A percentile compares a stretch with the other conserved stretches of the same genome.
Evolutionary conservation across 208 protist genomes (phyloP).

Genomic region (Trypanosoma congolense): DNA sequence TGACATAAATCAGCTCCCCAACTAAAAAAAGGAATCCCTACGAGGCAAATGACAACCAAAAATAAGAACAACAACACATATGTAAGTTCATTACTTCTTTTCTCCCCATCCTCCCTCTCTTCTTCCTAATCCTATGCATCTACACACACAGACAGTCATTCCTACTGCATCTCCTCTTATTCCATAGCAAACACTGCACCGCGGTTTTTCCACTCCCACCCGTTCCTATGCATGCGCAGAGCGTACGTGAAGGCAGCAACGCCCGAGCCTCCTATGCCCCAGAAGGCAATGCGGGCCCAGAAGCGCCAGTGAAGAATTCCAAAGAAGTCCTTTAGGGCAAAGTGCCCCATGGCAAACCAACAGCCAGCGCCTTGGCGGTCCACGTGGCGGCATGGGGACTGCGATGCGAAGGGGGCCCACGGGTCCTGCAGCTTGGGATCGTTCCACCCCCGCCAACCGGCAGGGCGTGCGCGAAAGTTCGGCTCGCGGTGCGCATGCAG

Average conservation of each 20-base stretch:
- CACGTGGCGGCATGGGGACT: slow-evolving; percentile 64
- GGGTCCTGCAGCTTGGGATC: slow-evolving; percentile 64
- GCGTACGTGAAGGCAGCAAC: slow-evolving; percentile 45
- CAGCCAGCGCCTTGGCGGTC: slow-evolving; percentile 53
- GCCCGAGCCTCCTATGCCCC: slow-evolving; percentile 41
- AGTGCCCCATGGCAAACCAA: slow-evolving; percentile 83
- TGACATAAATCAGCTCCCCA: too few relatives aligned
- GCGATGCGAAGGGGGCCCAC: slow-evolving; percentile 57
- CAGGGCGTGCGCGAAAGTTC: slow-evolving; percentile 70
- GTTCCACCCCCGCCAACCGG: slow-evolving; percentile 77
- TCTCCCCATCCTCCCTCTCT: slow-evolving; percentile 1
- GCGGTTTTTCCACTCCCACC: slow-evolving; percentile 87
- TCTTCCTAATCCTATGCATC: too few relatives aligned
- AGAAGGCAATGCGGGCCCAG: slow-evolving; percentile 45
- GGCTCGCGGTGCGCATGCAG: slow-evolving; percentile 65
- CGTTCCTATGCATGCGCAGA: slow-evolving; percentile 80
- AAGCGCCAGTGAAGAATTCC: slow-evolving; percentile 69
- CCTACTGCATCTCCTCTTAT: slow-evolving; percentile 17
- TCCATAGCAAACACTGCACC: slow-evolving; percentile 82
- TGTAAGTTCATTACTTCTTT: not conserved
- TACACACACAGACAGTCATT: too few relatives aligned
- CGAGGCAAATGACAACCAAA: too few relatives aligned
- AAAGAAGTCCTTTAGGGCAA: slow-evolving; percentile 79
- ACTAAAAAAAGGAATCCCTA: too few relatives aligned
- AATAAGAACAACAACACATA: slow-evolving; percentile 12